A percentile compares a stretch with the other conserved stretches of the same genome.
phyloP scores from a whole-genome alignment of 768 basidiomycete species.

The Boletus rufocinnamomeus region DNA sequence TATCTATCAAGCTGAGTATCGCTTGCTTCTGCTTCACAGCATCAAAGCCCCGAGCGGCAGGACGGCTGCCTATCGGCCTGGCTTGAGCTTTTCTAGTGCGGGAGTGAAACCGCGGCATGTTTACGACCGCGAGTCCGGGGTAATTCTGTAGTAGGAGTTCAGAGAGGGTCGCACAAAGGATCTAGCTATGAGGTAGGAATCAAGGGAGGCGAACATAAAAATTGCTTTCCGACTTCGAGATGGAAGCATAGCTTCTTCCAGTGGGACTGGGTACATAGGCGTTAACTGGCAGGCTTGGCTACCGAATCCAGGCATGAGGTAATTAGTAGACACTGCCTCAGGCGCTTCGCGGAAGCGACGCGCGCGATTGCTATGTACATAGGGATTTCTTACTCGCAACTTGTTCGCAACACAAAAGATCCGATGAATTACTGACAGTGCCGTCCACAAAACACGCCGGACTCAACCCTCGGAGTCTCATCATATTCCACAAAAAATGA shows the following conservation, averaged over 20 bases:
- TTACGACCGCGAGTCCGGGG: constrained; percentile 28
- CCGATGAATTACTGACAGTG: not conserved
- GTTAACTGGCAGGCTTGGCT: no score
- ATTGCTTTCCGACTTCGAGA: constrained; percentile 38
- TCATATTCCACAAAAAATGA: not conserved
- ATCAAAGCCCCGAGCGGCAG: constrained; percentile 30
- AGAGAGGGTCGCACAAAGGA: constrained; percentile 20
- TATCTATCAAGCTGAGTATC: constrained; percentile 48
- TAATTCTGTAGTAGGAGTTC: constrained; percentile 22
- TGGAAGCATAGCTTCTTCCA: constrained; percentile 36
- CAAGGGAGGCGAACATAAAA: constrained; percentile 29
- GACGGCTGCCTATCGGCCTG: constrained; percentile 24
- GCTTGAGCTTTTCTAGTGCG: constrained; percentile 31
- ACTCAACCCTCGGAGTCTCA: not conserved
- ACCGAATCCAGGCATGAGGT: no score
- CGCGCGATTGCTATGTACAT: no score
- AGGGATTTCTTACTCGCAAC: no score
- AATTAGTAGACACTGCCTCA: no score
- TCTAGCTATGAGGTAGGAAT: constrained; percentile 34
- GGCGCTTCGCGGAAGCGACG: no score
- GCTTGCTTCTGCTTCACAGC: constrained; percentile 45
- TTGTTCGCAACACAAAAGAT: no score
- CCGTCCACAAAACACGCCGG: not conserved
- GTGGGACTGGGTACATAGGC: no score
- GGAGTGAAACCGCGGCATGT: constrained; percentile 28